A percentile compares a stretch with the other conserved stretches of the same genome.
phyloP scores from a whole-genome alignment of 768 basidiomycete genomes.

The Cubamyces sp. region DNA sequence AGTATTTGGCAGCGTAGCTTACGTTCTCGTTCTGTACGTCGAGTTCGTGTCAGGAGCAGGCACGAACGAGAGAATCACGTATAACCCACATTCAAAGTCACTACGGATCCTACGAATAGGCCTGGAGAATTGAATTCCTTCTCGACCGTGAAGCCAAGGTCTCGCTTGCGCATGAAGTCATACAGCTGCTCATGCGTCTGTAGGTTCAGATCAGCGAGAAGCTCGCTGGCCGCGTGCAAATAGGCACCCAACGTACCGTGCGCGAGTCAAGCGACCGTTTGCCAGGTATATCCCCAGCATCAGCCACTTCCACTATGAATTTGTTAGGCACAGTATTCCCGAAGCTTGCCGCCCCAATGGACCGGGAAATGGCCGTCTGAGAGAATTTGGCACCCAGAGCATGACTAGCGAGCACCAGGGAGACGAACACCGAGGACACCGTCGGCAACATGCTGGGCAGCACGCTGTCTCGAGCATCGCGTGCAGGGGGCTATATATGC shows the following conservation, averaged over 20 bases:
- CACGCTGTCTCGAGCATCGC: neutral
- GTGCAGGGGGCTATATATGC: constrained; percentile 1
- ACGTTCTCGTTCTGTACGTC: constrained; percentile 24
- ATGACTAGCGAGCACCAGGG: neutral
- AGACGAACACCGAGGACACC: constrained; percentile 11
- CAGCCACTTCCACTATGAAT: constrained; percentile 48
- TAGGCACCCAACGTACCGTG: constrained; percentile 8
- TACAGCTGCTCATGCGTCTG: constrained; percentile 60
- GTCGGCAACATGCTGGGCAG: constrained; percentile 11
- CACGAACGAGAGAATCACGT: neutral
- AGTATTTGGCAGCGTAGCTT: neutral
- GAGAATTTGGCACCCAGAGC: constrained; percentile 24
- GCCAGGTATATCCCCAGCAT: constrained; percentile 29
- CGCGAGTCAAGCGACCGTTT: constrained; percentile 30
- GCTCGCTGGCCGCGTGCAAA: too few species aligned
- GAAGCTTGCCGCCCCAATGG: constrained; percentile 8
- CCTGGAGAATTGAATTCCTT: constrained; percentile 56
- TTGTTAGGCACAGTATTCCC: constrained; percentile 41
- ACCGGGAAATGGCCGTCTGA: constrained; percentile 19
- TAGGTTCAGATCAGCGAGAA: neutral
- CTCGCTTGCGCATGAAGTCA: constrained; percentile 46
- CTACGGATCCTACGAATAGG: constrained; percentile 61
- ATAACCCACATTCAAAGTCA: constrained; percentile 49
- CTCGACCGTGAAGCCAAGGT: constrained; percentile 48
- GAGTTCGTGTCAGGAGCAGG: neutral